These are phyloP conservation scores for Aspergillus versicolor DNA, from an alignment of 2,329 filamentous ascomycete species.

Conservation along the genomic window DNA sequence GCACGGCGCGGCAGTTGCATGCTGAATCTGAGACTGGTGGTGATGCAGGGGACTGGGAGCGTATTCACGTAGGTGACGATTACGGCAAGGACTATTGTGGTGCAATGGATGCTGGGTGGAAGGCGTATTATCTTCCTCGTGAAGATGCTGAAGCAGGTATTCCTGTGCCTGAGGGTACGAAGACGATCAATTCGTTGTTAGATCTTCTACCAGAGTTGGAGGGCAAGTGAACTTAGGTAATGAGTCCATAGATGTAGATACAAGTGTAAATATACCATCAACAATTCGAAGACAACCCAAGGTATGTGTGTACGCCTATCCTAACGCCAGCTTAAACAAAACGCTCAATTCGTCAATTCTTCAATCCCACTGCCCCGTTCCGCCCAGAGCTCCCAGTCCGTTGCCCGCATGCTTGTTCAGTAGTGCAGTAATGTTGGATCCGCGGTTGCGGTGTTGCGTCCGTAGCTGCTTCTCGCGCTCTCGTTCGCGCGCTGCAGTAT, in stretches of 20 bases:
- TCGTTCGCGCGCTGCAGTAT: constrained; percentile 54
- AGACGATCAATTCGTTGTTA: constrained; percentile 23
- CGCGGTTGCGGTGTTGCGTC: constrained; percentile 47
- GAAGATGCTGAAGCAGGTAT: constrained; percentile 4
- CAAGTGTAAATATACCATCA: not conserved
- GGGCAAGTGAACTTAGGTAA: not conserved
- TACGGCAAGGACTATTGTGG: constrained; percentile 42
- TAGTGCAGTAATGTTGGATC: constrained; percentile 36
- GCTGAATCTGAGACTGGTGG: not conserved
- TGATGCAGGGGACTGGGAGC: constrained; percentile 22
- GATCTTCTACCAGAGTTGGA: constrained; percentile 24
- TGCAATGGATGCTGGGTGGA: constrained; percentile 39
- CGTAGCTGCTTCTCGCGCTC: constrained; percentile 57
- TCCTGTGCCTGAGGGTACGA: constrained; percentile 5
- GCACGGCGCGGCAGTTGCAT: constrained; percentile 26
- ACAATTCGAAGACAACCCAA: not conserved
- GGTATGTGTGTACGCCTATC: constrained; percentile 2
- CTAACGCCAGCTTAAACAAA: constrained; percentile 3
- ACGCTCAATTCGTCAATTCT: not conserved
- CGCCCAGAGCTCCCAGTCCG: constrained; percentile 37
- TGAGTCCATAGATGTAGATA: not conserved
- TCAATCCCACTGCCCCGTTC: constrained; percentile 44
- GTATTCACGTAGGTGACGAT: constrained; percentile 48
- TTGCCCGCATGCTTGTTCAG: constrained; percentile 40
- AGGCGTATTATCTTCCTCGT: constrained; percentile 34